Conservation (phyloP, 345 rosid genomes). For the Salix koriyanagi region DNA sequence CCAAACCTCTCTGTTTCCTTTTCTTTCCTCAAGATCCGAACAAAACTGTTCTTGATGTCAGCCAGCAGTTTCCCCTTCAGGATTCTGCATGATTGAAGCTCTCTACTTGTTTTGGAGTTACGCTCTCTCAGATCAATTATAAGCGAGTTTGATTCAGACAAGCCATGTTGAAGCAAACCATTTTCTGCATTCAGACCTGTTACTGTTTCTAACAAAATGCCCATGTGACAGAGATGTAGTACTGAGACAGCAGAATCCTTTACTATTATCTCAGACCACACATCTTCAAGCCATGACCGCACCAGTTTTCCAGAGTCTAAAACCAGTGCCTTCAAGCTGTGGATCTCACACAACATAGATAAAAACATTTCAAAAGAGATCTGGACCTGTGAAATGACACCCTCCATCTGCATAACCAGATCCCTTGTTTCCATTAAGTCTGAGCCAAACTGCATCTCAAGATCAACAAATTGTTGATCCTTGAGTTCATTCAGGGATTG, state of each 20-base stretch:
- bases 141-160: conserved; percentile 60
- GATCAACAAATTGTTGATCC: conserved; percentile 49
- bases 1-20: conserved; percentile 62
- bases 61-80: conserved; percentile 74
- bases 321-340: conserved; percentile 43
- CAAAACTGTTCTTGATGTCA: conserved; percentile 78
- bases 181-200: conserved; percentile 80
- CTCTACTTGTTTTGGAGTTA: conserved; percentile 61
- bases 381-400: conserved; percentile 40
- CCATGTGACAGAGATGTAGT: conserved; percentile 87
- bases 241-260: conserved; percentile 91
- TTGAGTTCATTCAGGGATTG: conserved; percentile 47
- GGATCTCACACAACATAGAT: conserved; percentile 43
- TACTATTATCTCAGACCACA: conserved; percentile 85
- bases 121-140: conserved; percentile 70
- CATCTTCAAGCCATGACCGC: conserved; percentile 71
- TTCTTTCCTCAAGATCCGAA: conserved; percentile 73
- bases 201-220: conserved; percentile 74
- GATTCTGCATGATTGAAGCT: conserved; percentile 69
- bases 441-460: conserved; percentile 54
- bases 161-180: conserved; percentile 77
- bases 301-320: conserved; percentile 51
- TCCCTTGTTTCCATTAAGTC: conserved; percentile 52
- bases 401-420: conserved; percentile 58
- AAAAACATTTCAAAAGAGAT: conserved; percentile 41